These are phyloP conservation scores for Auricularia auricula-judae DNA, from an alignment of 768 basidiomycete species.

Conservation along the genomic window DNA sequence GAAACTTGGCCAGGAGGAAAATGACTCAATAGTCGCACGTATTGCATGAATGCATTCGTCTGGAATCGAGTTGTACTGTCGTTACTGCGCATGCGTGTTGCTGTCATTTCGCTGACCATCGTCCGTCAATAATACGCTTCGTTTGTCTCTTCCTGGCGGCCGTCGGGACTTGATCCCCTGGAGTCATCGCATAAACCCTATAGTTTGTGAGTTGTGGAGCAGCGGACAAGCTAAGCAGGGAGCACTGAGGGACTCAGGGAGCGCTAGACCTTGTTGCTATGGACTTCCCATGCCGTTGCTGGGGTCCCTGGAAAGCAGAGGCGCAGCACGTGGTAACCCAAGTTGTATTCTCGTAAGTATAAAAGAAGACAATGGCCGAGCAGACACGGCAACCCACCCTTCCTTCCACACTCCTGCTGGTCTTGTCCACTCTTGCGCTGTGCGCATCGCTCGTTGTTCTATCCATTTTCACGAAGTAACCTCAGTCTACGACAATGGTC, in stretches of 20 bases:
- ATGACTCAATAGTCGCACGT: not conserved
- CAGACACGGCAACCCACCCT: not conserved
- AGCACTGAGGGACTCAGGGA: too few species aligned
- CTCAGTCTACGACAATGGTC: not conserved
- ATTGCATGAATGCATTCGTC: too few species aligned
- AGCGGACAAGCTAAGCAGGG: too few species aligned
- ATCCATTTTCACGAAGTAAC: not conserved
- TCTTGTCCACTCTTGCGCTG: not conserved
- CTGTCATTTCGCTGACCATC: too few species aligned
- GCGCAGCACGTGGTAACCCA: not conserved
- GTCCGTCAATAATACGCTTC: too few species aligned
- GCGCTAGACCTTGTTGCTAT: too few species aligned
- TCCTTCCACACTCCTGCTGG: not conserved
- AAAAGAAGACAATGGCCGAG: not conserved
- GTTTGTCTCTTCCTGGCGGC: too few species aligned
- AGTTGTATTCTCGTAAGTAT: not conserved
- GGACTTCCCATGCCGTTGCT: not conserved
- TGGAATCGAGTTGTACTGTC: too few species aligned
- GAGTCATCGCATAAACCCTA: too few species aligned
- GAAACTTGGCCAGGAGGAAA: conserved; percentile 25
- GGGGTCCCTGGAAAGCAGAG: not conserved
- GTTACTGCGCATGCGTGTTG: too few species aligned
- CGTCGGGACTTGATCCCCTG: too few species aligned
- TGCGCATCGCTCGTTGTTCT: not conserved
- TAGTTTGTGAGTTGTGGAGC: too few species aligned